These are phyloP conservation scores for Madurella fahalii DNA, from an alignment of 2,329 filamentous ascomycete species.

Conservation along the genomic window DNA sequence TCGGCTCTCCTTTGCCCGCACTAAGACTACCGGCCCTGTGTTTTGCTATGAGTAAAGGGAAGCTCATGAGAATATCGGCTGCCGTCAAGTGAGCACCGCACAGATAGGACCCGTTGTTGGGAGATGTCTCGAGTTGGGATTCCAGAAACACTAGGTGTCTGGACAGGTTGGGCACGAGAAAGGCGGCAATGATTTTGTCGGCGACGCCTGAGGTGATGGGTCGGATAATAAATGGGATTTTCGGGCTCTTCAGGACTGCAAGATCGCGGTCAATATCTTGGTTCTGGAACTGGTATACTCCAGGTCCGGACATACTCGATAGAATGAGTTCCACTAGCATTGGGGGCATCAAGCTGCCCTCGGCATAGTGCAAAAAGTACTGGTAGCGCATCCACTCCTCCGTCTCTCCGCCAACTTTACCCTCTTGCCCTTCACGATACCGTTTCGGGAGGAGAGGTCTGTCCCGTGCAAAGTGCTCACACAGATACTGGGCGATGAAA, in stretches of 20 bases:
- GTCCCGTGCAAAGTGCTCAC: constrained; percentile 52
- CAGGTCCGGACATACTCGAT: constrained; percentile 33
- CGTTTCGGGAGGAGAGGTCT: constrained; percentile 44
- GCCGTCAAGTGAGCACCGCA: constrained; percentile 45
- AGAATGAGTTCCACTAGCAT: constrained; percentile 62
- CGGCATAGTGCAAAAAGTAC: constrained; percentile 76
- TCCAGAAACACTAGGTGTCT: constrained; percentile 44
- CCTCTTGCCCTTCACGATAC: constrained; percentile 51
- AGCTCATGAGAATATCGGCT: constrained; percentile 50
- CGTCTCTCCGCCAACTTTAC: constrained; percentile 52
- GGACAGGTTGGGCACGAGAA: constrained; percentile 43
- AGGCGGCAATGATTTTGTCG: constrained; percentile 35
- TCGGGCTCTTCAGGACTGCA: constrained; percentile 40
- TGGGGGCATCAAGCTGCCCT: constrained; percentile 73
- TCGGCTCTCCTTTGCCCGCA: constrained; percentile 24
- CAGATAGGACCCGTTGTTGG: constrained; percentile 36
- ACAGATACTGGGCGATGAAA: constrained; percentile 73
- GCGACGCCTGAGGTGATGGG: constrained; percentile 45
- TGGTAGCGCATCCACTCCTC: constrained; percentile 53
- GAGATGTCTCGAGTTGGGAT: constrained; percentile 41
- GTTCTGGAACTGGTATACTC: too few relatives aligned
- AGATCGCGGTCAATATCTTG: not conserved
- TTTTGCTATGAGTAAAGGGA: constrained; percentile 42
- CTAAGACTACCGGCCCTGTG: constrained; percentile 36
- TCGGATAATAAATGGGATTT: constrained; percentile 48